phyloP scores from a whole-genome alignment of 352 stramenopile species.

The Globisporangium barbulae region DNA sequence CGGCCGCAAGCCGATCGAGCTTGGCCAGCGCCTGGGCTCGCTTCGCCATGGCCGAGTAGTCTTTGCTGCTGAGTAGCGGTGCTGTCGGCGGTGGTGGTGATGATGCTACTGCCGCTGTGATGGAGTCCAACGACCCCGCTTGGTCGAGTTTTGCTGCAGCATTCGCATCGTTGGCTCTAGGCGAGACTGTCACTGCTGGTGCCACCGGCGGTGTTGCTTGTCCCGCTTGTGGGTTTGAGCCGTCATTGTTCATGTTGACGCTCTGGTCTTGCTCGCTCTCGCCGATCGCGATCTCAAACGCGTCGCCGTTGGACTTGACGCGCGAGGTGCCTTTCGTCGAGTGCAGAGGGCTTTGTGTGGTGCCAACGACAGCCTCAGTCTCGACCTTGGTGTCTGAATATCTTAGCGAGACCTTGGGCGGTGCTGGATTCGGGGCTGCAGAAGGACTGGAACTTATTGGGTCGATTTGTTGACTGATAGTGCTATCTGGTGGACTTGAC shows the following conservation, averaged over 20 bases:
- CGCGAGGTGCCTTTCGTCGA: background rate
- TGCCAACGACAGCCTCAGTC: background rate
- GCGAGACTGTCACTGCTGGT: background rate
- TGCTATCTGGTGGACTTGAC: background rate
- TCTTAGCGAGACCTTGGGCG: background rate
- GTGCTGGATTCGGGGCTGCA: background rate
- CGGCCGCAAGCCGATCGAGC: slow-evolving; percentile 52
- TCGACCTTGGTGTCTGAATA: background rate
- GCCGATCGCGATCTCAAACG: slow-evolving; percentile 15
- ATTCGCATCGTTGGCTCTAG: background rate
- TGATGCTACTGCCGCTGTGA: background rate
- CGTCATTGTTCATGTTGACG: background rate
- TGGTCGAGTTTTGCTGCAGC: background rate
- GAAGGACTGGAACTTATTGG: background rate
- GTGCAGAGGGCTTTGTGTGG: background rate
- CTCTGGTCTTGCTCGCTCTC: slow-evolving; percentile 12
- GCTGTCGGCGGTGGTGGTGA: background rate
- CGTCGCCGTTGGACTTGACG: slow-evolving; percentile 2
- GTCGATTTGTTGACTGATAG: background rate
- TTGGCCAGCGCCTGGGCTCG: slow-evolving; percentile 35
- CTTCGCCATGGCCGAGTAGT: slow-evolving; percentile 43
- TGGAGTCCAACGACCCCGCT: background rate
- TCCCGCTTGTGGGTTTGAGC: too few species aligned
- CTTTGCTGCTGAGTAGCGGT: slow-evolving; percentile 12
- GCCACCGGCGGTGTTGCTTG: background rate